Evolutionary conservation across 306 rosid genomes (phyloP).

Genomic region (Inga oerstediana): DNA sequence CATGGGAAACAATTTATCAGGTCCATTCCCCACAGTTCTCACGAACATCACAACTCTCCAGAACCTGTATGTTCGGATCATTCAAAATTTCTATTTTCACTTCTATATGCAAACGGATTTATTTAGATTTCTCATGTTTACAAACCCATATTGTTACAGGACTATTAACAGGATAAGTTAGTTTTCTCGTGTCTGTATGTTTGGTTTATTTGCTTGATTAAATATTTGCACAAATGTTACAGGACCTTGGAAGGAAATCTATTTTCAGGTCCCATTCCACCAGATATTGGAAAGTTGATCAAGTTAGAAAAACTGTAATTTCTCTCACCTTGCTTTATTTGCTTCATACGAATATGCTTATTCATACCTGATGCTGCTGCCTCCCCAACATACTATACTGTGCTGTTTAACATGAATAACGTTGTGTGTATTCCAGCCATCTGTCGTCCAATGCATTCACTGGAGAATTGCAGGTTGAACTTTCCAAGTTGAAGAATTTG

Average conservation of each 20-base stretch:
- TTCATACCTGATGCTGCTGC: neutral
- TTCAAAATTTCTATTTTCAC: neutral
- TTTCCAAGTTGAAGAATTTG: neutral
- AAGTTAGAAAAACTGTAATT: constrained; percentile 5
- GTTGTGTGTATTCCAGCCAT: neutral
- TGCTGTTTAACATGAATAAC: neutral
- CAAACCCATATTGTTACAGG: neutral
- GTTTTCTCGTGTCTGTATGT: neutral
- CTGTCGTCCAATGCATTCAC: neutral
- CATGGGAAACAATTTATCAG: neutral
- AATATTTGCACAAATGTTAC: neutral
- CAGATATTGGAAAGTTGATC: neutral
- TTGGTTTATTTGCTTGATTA: neutral
- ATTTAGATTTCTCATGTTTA: neutral
- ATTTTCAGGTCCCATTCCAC: neutral
- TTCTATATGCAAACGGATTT: neutral
- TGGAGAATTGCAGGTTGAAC: neutral
- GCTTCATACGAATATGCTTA: neutral
- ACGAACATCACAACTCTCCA: neutral
- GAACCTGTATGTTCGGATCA: neutral
- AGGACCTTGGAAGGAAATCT: neutral
- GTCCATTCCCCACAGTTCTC: constrained; percentile 3
- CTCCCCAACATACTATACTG: neutral
- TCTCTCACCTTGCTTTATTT: neutral
- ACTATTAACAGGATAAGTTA: neutral